Evolutionary conservation across 495 filamentous ascomycete species (phyloP), one percentile per base, ranked within the genome.

Genomic region (Cairneyella variabilis): DNA sequence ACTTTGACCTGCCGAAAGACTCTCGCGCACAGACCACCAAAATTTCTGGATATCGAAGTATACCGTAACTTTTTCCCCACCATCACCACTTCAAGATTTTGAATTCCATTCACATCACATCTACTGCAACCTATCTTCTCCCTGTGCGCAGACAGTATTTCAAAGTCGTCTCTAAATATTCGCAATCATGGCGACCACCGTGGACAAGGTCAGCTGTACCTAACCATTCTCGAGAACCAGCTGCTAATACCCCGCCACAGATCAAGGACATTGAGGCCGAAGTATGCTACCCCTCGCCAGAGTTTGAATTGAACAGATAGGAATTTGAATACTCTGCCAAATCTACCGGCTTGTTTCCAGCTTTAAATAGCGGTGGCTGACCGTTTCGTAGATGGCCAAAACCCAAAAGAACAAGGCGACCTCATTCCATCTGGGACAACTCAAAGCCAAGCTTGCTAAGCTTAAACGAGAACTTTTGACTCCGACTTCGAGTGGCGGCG

Each of bases 351-450:
- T n/a, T n/a, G n/a, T n/a, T n/a, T n/a, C n/a, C n/a, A n/a, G n/a
- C n/a, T n/a, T n/a, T n/a, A n/a, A n/a, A n/a, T n/a, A n/a, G n/a
- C n/a, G n/a, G n/a, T n/a, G 49, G 50, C 63, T 67, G 43, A 66
- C 51, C 38, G n/a, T 25, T 57, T 57, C 16, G 8, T 57, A 90
- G 84, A 95, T 95, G 91, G 89, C 90, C 71, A 82, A 82, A 70
- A 97, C 91, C 62, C 93, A 97, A 69, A 97, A 97, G 74, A 97
- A 97, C 71, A 97, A 98, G 74, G 89, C 89, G 34, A 98, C 93
- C 12, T 91, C 91, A 27, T 98, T 84, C 62, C 80, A 84, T 68
- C 64, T 84, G 55, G 90, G 91, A 65, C 93, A 97, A 77, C 75
- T 98, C 64, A 98, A 98, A 73, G 93, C 93, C 40, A 98, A 98